phyloP scores from a whole-genome alignment of 225 moss, liverwort and hornwort genomes.

The Neckera pumila region DNA sequence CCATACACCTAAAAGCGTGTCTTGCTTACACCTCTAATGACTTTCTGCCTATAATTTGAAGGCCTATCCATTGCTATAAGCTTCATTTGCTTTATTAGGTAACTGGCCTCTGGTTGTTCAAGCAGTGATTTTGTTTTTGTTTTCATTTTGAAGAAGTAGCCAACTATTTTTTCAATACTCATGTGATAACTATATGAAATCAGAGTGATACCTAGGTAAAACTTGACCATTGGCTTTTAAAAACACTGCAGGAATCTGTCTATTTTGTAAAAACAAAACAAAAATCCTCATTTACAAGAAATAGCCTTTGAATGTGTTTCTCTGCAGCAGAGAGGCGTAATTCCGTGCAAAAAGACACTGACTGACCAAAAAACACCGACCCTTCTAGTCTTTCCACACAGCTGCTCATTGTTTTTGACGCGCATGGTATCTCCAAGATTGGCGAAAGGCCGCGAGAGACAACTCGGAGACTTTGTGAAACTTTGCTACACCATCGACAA shows the following conservation, averaged over 20 bases:
- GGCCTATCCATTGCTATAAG: slow-evolving; percentile 28
- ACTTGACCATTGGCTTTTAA: background rate
- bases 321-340: background rate
- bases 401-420: slow-evolving; percentile 64
- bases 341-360: background rate
- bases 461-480: slow-evolving; percentile 78
- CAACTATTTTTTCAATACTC: background rate
- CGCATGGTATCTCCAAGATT: slow-evolving; percentile 71
- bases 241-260: background rate
- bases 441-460: slow-evolving; percentile 70
- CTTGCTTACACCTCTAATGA: slow-evolving; percentile 63
- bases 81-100: slow-evolving; percentile 44
- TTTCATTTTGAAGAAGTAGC: background rate
- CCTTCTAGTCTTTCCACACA: slow-evolving; percentile 77
- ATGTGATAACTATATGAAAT: background rate
- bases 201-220: background rate
- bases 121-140: background rate
- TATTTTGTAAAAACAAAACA: background rate
- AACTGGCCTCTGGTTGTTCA: slow-evolving; percentile 62
- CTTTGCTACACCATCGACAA: slow-evolving; percentile 52
- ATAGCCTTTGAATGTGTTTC: background rate
- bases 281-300: background rate
- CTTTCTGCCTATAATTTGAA: slow-evolving; percentile 65
- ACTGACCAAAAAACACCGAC: background rate
- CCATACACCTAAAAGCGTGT: slow-evolving; percentile 62